Conservation (phyloP, 2,329 filamentous ascomycete species). For the Herpotrichia juniperi region DNA sequence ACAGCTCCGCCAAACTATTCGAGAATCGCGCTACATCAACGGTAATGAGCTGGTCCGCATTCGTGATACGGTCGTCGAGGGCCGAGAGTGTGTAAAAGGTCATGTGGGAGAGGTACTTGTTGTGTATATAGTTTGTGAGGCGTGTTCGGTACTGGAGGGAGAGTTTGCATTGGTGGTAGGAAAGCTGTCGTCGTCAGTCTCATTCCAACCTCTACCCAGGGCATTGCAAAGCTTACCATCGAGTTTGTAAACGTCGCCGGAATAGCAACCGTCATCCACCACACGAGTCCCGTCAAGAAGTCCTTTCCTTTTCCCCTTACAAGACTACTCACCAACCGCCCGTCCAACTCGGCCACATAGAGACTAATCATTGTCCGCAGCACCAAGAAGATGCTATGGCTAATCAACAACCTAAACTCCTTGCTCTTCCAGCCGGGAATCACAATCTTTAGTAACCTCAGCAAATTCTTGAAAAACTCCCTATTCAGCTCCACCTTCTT, state of each 20-base stretch:
- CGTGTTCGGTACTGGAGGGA: conserved; percentile 91
- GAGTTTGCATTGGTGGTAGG: conserved; percentile 95
- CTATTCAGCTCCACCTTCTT: conserved; percentile 92
- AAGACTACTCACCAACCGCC: conserved; percentile 86
- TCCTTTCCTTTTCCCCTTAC: conserved; percentile 91
- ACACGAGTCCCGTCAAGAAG: conserved; percentile 85
- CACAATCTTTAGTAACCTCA: conserved; percentile 81
- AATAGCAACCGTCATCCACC: conserved; percentile 98
- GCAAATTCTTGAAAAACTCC: conserved; percentile 80
- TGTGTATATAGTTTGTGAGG: conserved; percentile 92
- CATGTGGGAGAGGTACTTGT: conserved; percentile 95
- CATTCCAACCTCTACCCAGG: not conserved
- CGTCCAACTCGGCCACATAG: conserved; percentile 96
- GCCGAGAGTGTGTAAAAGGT: conserved; percentile 97
- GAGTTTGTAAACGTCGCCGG: conserved; percentile 98
- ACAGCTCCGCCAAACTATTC: conserved; percentile 91
- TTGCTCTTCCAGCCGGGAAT: conserved; percentile 90
- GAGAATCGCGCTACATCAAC: conserved; percentile 97
- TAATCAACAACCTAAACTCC: conserved; percentile 83
- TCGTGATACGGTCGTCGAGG: conserved; percentile 96
- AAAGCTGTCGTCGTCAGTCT: conserved; percentile 64
- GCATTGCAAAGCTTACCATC: conserved; percentile 70
- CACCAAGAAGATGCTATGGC: conserved; percentile 92
- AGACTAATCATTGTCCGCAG: conserved; percentile 89
- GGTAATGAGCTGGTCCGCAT: conserved; percentile 95